phyloP scores from a whole-genome alignment of 2,329 filamentous ascomycete genomes.

The Paecilomyces sp. region DNA sequence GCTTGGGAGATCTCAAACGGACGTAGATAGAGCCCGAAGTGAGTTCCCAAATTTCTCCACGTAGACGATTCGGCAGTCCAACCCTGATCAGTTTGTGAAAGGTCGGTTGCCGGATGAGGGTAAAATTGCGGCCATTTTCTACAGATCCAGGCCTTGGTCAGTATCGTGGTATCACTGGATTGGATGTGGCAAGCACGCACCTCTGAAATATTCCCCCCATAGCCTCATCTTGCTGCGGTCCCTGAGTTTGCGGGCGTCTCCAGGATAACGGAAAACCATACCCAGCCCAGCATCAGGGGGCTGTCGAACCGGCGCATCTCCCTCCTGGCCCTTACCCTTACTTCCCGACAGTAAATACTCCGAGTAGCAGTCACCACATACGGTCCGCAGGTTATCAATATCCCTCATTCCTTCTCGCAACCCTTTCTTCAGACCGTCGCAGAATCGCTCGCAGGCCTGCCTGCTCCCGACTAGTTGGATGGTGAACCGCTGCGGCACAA shows the following conservation, averaged over 20 bases:
- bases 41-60: conserved; percentile 94
- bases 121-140: conserved; percentile 91
- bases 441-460: conserved; percentile 88
- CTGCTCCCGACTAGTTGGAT: conserved; percentile 85
- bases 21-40: conserved; percentile 87
- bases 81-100: conserved; percentile 97
- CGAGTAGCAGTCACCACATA: conserved; percentile 82
- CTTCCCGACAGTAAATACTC: conserved; percentile 61
- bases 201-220: conserved; percentile 89
- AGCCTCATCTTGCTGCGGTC: conserved; percentile 96
- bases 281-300: conserved; percentile 91
- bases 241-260: conserved; percentile 85
- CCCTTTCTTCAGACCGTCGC: conserved; percentile 88
- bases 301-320: conserved; percentile 36
- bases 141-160: conserved; percentile 8
- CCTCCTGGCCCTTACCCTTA: conserved; percentile 41
- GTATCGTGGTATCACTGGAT: neutral
- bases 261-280: conserved; percentile 88
- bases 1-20: conserved; percentile 73
- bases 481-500: conserved; percentile 77
- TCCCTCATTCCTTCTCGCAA: conserved; percentile 80
- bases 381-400: conserved; percentile 73
- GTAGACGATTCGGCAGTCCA: conserved; percentile 82
- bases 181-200: conserved; percentile 16
- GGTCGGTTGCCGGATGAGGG: conserved; percentile 86